A percentile compares a stretch with the other conserved stretches of the same genome.
Evolutionary conservation across 176 grass and related monocot genomes (phyloP).

Genomic region (Luzula sylvatica): DNA sequence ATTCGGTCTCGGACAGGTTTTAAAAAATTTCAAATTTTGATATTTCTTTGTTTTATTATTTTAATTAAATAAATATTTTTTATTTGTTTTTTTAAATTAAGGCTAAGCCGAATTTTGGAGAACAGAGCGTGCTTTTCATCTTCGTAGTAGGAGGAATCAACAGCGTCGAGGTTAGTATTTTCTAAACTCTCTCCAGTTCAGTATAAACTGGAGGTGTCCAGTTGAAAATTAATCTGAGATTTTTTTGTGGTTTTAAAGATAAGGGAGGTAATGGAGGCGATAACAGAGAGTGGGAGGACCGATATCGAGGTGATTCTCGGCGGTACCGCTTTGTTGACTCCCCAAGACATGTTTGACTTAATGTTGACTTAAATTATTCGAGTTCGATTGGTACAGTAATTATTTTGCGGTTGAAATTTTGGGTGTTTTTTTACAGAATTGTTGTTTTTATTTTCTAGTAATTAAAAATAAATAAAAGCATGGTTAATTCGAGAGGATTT

Average conservation of each 20-base stretch:
- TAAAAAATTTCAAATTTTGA: not conserved
- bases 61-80: slow-evolving; percentile 4
- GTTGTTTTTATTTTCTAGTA: no score
- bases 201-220: no score
- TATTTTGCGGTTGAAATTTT: not conserved
- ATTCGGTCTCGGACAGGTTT: slow-evolving; percentile 89
- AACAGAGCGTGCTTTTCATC: slow-evolving; percentile 76
- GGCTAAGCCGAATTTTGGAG: slow-evolving; percentile 90
- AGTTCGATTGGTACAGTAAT: not conserved
- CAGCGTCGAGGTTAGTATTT: slow-evolving; percentile 56
- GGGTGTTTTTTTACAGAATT: no score
- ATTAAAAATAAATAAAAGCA: no score
- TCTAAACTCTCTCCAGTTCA: no score
- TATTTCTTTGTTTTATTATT: slow-evolving; percentile 11
- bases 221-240: no score
- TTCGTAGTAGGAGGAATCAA: slow-evolving; percentile 94
- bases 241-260: no score
- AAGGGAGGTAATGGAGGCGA: slow-evolving; percentile 79
- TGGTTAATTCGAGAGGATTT: no score
- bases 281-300: slow-evolving; percentile 54
- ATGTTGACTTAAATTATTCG: slow-evolving; percentile 48
- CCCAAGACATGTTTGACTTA: slow-evolving; percentile 83
- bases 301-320: slow-evolving; percentile 82
- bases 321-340: slow-evolving; percentile 76
- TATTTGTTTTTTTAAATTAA: slow-evolving; percentile 28